Evolutionary conservation across 805 yeast species (phyloP), one percentile per base, ranked within the genome.

Genomic region (Nematodospora valgi): DNA sequence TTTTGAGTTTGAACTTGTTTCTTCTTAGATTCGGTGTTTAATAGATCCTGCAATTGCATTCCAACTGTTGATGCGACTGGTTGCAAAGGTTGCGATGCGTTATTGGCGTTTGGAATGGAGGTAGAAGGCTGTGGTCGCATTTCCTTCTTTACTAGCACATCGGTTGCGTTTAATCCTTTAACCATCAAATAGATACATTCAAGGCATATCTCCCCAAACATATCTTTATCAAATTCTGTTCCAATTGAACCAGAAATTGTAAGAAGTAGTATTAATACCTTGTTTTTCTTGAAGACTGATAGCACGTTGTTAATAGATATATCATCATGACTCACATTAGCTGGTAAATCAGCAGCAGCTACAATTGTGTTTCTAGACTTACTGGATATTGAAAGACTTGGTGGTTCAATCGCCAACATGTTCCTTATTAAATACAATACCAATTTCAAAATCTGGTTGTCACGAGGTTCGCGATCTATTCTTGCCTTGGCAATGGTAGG

Each of bases 401-500:
- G 78, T 0, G 89, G 91, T 45, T 82, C 87, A 22, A 91, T 86
- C 26, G 78, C 72, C 6, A 85, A 60, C n/a, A 93, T 47, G 53
- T 93, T 93, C 43, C 95, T 71, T 43, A 88, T 70, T 50, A 93
- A 77, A 33, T 76, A 76, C 11, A 89, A 59, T 18, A 83, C 86
- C 40, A 91, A 67, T 37, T 82, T 76, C 31, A 93, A 56, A 10
- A 89, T 72, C 28, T 80, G 80, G 39, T 78, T 78, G 46, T 89
- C 97, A 23, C 86, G 64, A 0, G 78, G 67, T 2, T 77, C 76
- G 40, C 97, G 71, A 14, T 81, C 80, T 2, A 58, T 49, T 46
- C 66, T 72, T 1, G 68, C 61, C 37, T 71, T 61, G 10, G 73
- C 60, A 27, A 86, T 56, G 0, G 81, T 71, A 1, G 85, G 83